Base-by-base conservation (phyloP, 108 stramenopile genomes). In the Fragilaria crotonensis region DNA sequence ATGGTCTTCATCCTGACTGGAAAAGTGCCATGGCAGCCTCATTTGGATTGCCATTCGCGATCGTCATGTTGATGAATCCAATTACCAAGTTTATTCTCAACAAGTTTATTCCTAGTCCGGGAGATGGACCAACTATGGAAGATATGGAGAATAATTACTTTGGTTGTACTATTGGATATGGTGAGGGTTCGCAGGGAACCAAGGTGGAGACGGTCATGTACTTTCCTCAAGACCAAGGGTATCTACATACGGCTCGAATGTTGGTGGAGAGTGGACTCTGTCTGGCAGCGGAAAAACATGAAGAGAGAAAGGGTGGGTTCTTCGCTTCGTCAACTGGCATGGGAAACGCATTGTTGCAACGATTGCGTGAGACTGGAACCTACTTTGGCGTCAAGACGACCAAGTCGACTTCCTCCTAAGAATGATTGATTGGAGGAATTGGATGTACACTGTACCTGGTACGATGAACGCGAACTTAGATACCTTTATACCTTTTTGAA, bases 241-340 rank as follows among this genome's bases (percentile, higher is more conserved):
- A 84, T 53, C 59, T 72, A 31, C 78, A 81, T 54, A 89, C 89
- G 19, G 81, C 88, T 23, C 56, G 81, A 17, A 92, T 91, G 86
- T 29, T 91, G 48, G 76, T 81, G 2, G 94, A 95, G 61, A 63
- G 74, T 27, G 88, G 83, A 2, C 63, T 95, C 0, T 72, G 71
- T 33, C 48, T 95, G 60, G 82, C 84, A 5, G 62, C 81, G 33
- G 63, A 79, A 31, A 48, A 45, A 26, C 64, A 54, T n/a, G 23
- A 59, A 22, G 45, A 21, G 30, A 47, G 18, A 25, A 52, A 36
- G 18, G 93, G 89, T 26, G 94, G 94, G 0, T 86, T 91, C 47
- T 89, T 60, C 30, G 65, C 89, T 26, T 90, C 94, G 17, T 70
- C 83, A 25, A 60, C 70, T 29, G 71, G 70, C 29, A 64, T 86